Evolutionary conservation across 1,284 basidiomycete genomes (phyloP).

Genomic region (Fomitopsis betulina): DNA sequence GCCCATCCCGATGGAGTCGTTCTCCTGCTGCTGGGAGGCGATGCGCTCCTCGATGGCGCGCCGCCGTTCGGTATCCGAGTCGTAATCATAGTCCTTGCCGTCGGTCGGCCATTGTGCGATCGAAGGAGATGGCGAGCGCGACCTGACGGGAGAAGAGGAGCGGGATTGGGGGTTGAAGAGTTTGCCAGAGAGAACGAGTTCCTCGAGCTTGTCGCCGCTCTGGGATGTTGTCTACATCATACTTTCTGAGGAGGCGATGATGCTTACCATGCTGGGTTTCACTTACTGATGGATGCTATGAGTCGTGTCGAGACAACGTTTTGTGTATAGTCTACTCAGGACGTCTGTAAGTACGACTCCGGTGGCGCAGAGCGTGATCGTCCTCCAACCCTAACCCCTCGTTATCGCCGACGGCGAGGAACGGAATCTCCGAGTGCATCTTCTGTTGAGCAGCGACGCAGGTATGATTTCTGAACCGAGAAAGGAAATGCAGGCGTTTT

Average conservation of each 20-base stretch:
- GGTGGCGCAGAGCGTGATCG: background rate
- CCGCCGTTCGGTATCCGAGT: slow-evolving; percentile 38
- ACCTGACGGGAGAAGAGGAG: slow-evolving; percentile 43
- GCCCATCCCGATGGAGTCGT: slow-evolving; percentile 71
- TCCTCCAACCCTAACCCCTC: background rate
- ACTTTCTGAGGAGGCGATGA: background rate
- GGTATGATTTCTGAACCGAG: too few species aligned
- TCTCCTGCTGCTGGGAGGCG: slow-evolving; percentile 21
- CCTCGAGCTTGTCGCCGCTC: slow-evolving; percentile 45
- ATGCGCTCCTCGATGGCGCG: slow-evolving; percentile 22
- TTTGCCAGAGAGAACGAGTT: slow-evolving; percentile 73
- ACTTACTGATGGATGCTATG: background rate
- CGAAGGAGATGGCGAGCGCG: slow-evolving; percentile 44
- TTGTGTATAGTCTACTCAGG: background rate
- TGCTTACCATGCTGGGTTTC: background rate
- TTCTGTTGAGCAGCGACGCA: too few species aligned
- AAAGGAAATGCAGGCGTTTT: too few species aligned
- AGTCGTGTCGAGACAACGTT: background rate
- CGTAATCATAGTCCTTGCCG: slow-evolving; percentile 40
- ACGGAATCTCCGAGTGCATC: too few species aligned
- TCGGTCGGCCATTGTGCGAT: slow-evolving; percentile 26
- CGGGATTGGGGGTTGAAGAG: slow-evolving; percentile 53
- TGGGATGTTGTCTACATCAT: slow-evolving; percentile 3
- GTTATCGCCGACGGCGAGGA: too few species aligned
- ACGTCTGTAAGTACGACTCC: background rate